Conservation (phyloP, 225 moss, liverwort and hornwort genomes). For the Marchantia polymorpha region DNA sequence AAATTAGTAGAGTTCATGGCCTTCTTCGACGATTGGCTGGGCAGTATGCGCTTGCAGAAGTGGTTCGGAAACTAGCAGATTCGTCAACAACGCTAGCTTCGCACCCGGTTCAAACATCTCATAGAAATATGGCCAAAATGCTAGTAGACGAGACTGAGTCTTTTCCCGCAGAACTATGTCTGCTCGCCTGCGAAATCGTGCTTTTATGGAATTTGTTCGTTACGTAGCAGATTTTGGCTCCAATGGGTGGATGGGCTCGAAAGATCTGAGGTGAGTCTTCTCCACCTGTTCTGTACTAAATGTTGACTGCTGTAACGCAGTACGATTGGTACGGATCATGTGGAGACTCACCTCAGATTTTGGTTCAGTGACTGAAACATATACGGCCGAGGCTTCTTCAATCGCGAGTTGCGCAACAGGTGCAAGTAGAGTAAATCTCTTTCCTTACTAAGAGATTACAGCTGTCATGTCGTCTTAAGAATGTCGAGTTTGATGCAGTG, state of each 20-base stretch:
- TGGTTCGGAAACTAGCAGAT: background rate
- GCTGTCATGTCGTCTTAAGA: no score
- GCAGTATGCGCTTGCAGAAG: background rate
- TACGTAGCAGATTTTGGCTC: background rate
- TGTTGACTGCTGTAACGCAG: background rate
- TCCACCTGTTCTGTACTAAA: conserved; percentile 22
- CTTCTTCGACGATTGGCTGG: background rate
- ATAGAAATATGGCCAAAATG: background rate
- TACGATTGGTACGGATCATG: conserved; percentile 15
- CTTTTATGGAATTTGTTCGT: background rate
- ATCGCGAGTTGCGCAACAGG: background rate
- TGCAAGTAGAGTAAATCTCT: no score
- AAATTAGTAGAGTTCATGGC: background rate
- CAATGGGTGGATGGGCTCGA: background rate
- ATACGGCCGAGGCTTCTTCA: background rate
- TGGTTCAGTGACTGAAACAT: background rate
- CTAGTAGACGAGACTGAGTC: background rate
- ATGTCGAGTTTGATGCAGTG: no score
- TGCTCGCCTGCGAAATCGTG: background rate
- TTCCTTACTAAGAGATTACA: no score
- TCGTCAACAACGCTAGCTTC: background rate
- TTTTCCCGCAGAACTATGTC: background rate
- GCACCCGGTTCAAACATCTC: background rate
- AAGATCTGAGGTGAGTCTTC: conserved; percentile 24
- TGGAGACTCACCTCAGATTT: conserved; percentile 22